Base-by-base conservation (phyloP, 2,329 filamentous ascomycete species). In the Verticillium dahliae region DNA sequence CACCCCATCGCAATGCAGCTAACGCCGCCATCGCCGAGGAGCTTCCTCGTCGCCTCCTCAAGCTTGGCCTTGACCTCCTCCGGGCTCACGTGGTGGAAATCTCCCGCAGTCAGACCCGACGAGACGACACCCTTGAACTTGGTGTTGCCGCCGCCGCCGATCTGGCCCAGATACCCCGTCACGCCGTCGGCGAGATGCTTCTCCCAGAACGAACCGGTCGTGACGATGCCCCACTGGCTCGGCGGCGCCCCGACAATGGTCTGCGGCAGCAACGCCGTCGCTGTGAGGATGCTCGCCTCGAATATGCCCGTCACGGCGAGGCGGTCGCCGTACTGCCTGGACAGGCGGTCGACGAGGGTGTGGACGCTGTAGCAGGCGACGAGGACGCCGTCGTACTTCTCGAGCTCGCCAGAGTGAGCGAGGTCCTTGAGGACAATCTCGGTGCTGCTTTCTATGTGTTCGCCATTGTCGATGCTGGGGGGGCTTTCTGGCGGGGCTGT, bases 311-410 rank as follows among this genome's bases (percentile, higher is more conserved):
- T 88, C 5, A 92, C 88, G 38, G 85, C 73, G 77, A 83, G 62
- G 10, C 65, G 66, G 14, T 67, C 62, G 27, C 64, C 64, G 13
- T 70, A 61, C 27, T 64, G 55, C 1, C 70, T 65, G 13, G 78
- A 73, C 14, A 96, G 76, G 57, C 81, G 73, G 0, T 79, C 73
- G 0, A 96, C 90, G 0, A 97, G 82, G 0, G 90, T 87, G 70
- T 97, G 92, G 1, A 90, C 86, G 63, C 90, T 95, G 77, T 91
- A 98, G 76, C 94, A 97, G 22, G 92, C 92, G 2, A 97, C 83
- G 0, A 97, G 81, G 64, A 96, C 88, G n/a, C 83, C 92, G 70
- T 95, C 87, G 72, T 91, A 86, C 34, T 75, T 68, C 2, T 72
- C 62, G 0, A 83, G 71, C 0, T 75, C 63, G 64, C 64, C 72